Conservation (phyloP, 2,329 filamentous ascomycete genomes). For the Apiospora rasikravindrae region DNA sequence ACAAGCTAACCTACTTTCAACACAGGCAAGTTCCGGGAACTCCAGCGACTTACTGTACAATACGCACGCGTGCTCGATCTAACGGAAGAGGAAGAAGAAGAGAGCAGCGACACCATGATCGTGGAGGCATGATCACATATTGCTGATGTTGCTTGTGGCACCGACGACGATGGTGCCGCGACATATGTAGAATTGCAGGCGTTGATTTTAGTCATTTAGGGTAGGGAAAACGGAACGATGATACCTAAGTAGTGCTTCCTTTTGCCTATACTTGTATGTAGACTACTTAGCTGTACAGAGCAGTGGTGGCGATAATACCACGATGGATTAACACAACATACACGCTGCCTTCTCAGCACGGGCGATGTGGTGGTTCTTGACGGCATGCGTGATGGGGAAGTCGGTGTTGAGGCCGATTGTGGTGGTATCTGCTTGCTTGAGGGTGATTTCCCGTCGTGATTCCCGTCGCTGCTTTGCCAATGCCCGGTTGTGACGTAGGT, state of each 20-base stretch:
- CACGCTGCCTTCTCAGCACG: neutral
- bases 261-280: constrained; percentile 8
- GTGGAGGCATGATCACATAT: constrained; percentile 30
- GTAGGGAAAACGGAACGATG: neutral
- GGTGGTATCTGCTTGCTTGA: neutral
- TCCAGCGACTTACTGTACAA: constrained; percentile 93
- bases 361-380: neutral
- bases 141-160: neutral
- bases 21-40: constrained; percentile 89
- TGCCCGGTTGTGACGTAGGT: neutral
- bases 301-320: constrained; percentile 5
- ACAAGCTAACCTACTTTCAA: neutral
- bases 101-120: constrained; percentile 45
- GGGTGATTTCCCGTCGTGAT: neutral
- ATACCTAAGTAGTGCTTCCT: constrained; percentile 15
- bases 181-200: neutral
- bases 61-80: constrained; percentile 85
- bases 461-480: neutral
- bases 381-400: neutral
- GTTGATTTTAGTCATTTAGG: neutral
- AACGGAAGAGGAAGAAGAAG: constrained; percentile 52
- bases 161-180: neutral
- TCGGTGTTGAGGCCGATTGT: neutral
- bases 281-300: neutral
- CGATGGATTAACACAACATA: neutral